Evolutionary conservation across 345 rosid species (phyloP), one percentile per base, ranked within the genome.

Genomic region (Hibiscus trionum): DNA sequence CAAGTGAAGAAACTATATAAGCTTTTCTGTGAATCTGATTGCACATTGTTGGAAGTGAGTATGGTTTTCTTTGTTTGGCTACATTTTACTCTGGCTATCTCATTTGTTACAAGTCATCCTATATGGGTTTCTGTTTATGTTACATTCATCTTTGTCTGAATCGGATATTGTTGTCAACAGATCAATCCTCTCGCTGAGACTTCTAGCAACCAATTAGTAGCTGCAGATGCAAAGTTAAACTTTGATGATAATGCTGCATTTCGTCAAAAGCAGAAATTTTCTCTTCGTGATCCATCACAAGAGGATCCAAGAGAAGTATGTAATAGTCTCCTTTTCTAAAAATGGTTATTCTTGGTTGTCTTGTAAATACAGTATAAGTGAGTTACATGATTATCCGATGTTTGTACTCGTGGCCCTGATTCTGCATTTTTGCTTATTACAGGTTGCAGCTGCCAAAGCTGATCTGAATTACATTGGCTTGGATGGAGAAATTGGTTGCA

Each of bases 401-500:
- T 26, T 31, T 72, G 69, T 60, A 42, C 68, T 56, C 52, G 66
- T 66, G 7, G 39, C 46, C 64, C 68, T 57, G 58, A 46, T 39
- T 26, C 56, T 24, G 9, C 46, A 49, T 55, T 57, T 57, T 57
- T 24, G 58, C 68, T 80, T 78, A 49, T 72, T 19, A 61, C 74
- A 93, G 99, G 99, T 95, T 75, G 82, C 93, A 79, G 98, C 98
- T 74, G 96, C 96, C 66, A 83, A 89, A 82, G 98, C 93, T 65
- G 99, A 96, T 87, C 80, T 96, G 81, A 96, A 96, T 86, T 96
- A 96, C 72, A 96, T 93, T 46, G 99, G 99, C 29, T 80, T 95
- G 63, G 99, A 96, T 79, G 99, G 99, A 70, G 99, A 96, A 86
- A 96, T 96, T 78, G 99, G 99, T 66, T 96, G 99, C 89, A 96